Evolutionary conservation across 331 rosid species (phyloP).

Genomic region (Spiraea crenata): DNA sequence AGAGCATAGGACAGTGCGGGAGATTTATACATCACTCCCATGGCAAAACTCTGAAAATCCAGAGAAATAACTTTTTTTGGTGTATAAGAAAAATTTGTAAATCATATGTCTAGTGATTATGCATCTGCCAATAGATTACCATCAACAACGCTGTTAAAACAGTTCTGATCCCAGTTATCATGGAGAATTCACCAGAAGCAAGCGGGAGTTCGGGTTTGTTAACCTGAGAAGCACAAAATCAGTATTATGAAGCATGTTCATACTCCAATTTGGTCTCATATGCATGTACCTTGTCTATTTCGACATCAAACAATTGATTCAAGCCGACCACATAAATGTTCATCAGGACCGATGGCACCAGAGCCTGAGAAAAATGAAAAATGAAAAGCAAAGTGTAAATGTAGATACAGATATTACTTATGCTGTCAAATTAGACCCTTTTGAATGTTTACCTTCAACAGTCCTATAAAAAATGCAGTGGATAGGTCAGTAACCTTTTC

Average conservation of each 20-base stretch:
- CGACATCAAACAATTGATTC: slow-evolving; percentile 19
- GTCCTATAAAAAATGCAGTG: slow-evolving; percentile 12
- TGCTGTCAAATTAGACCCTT: background rate
- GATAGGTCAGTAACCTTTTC: slow-evolving; percentile 14
- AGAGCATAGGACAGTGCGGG: slow-evolving; percentile 17
- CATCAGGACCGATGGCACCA: slow-evolving; percentile 16
- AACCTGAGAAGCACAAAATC: slow-evolving; percentile 1
- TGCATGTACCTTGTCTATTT: slow-evolving; percentile 10
- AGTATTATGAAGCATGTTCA: background rate
- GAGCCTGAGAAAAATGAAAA: slow-evolving; percentile 4
- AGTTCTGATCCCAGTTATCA: slow-evolving; percentile 13
- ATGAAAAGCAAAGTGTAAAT: background rate
- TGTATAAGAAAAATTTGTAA: background rate
- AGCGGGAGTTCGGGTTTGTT: slow-evolving; percentile 19
- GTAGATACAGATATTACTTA: background rate
- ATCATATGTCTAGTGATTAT: background rate
- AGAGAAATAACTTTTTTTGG: background rate
- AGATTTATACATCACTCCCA: slow-evolving; percentile 19
- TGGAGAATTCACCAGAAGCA: slow-evolving; percentile 22
- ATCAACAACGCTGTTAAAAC: slow-evolving; percentile 13
- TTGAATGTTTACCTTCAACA: slow-evolving; percentile 9
- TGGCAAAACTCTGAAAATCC: slow-evolving; percentile 10
- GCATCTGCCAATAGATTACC: slow-evolving; percentile 3
- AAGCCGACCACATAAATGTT: slow-evolving; percentile 22
- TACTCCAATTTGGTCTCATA: background rate